Base-by-base conservation (phyloP, 2,329 filamentous ascomycete species). In the Fusarium continuum region DNA sequence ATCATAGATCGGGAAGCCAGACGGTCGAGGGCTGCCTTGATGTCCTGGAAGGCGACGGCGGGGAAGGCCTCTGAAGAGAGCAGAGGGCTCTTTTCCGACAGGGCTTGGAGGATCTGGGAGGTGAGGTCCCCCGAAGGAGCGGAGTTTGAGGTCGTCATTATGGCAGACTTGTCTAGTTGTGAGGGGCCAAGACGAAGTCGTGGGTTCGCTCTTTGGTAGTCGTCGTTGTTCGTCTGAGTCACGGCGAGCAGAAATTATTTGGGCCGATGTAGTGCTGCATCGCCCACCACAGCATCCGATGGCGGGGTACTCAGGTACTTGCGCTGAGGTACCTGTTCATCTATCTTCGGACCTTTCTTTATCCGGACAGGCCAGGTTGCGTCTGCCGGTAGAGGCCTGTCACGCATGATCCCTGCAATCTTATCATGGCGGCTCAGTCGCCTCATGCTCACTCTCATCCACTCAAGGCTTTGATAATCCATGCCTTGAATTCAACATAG, bases 1-100 rank as follows among this genome's bases (percentile, higher is more conserved):
- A 98, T 83, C 92, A 97, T 97, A 45, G 88, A 89, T 70, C 94
- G 87, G 56, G 92, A 95, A 25, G 83, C 85, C 48, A 99, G 85
- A 68, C 93, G 87, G 79, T 98, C 95, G 64, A 98, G 84, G 25
- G 92, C 91, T 64, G 91, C 90, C 81, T 97, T 98, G 73, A 97
- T 80, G 57, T 87, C 85, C 60, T 84, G 81, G 71, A 89, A 90
- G 72, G 86, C 82, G 70, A 82, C 78, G 68, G 83, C 76, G 67
- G 91, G 87, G 80, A 93, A 93, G 72, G 83, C 83, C 71, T 91
- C 85, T 72, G 82, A 81, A 48, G 91, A 91, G 69, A 89, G 79
- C 67, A 93, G 79, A 39, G 89, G 84, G 67, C 88, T 85, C 61
- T 85, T 78, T 70, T 85, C 80, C 75, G 83, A 83, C 70, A 94